Evolutionary conservation across 2,329 filamentous ascomycete genomes (phyloP).

Genomic region (Verticillium tricorpus): DNA sequence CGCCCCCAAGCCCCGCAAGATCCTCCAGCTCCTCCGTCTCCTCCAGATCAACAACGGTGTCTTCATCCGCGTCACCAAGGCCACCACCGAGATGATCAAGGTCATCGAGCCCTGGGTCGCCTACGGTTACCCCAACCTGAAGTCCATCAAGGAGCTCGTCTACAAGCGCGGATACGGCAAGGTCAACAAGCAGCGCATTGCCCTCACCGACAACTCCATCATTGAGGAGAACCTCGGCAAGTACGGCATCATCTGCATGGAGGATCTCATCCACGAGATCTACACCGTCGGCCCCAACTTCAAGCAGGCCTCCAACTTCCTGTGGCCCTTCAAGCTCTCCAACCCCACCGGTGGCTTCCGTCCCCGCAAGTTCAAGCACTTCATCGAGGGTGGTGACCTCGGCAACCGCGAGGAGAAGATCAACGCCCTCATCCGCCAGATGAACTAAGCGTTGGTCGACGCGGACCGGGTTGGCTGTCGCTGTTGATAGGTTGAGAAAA

Average conservation of each 20-base stretch:
- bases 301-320: slow-evolving; percentile 99
- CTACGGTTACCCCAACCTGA: slow-evolving; percentile 99
- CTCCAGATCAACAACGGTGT: slow-evolving; percentile 99
- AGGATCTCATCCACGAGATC: slow-evolving; percentile 99
- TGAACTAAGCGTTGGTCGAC: slow-evolving; percentile 67
- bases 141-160: slow-evolving; percentile 97
- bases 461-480: slow-evolving; percentile 21
- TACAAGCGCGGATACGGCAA: slow-evolving; percentile 99
- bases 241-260: slow-evolving; percentile 98
- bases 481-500: slow-evolving; percentile 14
- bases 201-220: slow-evolving; percentile 95
- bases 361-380: slow-evolving; percentile 97
- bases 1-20: slow-evolving; percentile 99
- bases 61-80: slow-evolving; percentile 97
- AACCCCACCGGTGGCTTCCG: slow-evolving; percentile 98
- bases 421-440: slow-evolving; percentile 92
- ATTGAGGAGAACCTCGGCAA: slow-evolving; percentile 96
- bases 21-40: slow-evolving; percentile 97
- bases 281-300: slow-evolving; percentile 98
- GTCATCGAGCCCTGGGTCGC: slow-evolving; percentile 98
- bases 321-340: slow-evolving; percentile 99
- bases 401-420: slow-evolving; percentile 99
- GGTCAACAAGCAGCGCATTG: slow-evolving; percentile 95
- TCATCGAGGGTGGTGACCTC: slow-evolving; percentile 95
- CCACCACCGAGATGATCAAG: slow-evolving; percentile 94